Percentiles rank a stretch among this genome's conserved stretches.
phyloP scores from a whole-genome alignment of 1,284 basidiomycete species.

The Ganoderma lucidum region DNA sequence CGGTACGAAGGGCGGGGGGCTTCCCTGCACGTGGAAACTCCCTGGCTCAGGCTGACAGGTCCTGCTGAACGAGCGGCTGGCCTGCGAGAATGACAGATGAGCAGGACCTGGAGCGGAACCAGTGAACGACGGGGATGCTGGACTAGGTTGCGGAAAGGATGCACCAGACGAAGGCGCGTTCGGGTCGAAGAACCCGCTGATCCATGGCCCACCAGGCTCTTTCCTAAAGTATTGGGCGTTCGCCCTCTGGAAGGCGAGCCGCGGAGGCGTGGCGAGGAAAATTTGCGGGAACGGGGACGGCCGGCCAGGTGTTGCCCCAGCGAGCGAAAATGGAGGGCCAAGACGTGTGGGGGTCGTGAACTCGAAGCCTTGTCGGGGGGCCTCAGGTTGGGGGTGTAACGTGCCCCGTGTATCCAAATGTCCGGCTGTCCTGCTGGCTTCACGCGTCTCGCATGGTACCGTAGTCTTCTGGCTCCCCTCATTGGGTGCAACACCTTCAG shows the following conservation, averaged over 20 bases:
- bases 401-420: neutral
- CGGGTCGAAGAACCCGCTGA: neutral
- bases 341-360: neutral
- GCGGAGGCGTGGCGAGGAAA: neutral
- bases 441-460: neutral
- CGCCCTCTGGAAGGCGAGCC: neutral
- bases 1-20: slow-evolving; percentile 1
- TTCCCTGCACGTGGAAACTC: neutral
- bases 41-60: neutral
- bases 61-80: slow-evolving; percentile 1
- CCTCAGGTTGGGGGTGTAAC: neutral
- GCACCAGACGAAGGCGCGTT: neutral
- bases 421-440: neutral
- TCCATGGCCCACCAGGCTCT: neutral
- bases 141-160: neutral
- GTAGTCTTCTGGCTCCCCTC: neutral
- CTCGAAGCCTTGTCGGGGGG: neutral
- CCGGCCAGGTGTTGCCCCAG: no score
- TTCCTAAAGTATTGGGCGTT: neutral
- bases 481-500: neutral
- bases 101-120: neutral
- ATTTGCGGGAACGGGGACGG: neutral
- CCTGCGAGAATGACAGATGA: neutral
- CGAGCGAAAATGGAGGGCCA: neutral
- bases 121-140: neutral